These are phyloP conservation scores for Bretschneidera sinensis DNA, from an alignment of 345 rosid species.

Conservation along the genomic window DNA sequence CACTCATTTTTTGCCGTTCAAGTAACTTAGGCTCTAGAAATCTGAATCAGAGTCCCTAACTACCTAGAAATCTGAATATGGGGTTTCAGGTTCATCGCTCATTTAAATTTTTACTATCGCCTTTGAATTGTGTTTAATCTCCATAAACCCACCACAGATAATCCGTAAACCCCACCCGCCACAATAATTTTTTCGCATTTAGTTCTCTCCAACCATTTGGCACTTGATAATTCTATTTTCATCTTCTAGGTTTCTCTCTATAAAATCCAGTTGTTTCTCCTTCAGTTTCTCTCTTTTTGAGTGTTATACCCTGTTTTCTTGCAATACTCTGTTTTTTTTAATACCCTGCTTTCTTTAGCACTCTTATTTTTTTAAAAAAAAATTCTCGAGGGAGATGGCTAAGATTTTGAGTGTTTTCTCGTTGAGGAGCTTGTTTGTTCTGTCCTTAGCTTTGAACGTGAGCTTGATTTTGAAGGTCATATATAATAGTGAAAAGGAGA, in stretches of 20 bases:
- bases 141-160: too few species aligned
- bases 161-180: neutral
- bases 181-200: neutral
- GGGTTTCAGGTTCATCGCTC: too few species aligned
- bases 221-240: neutral
- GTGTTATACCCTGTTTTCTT: neutral
- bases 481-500: conserved; percentile 15
- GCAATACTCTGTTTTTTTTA: neutral
- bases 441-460: conserved; percentile 66
- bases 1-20: too few species aligned
- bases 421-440: conserved; percentile 47
- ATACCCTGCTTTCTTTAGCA: too few species aligned
- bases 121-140: too few species aligned
- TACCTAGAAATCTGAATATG: too few species aligned
- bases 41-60: too few species aligned
- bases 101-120: too few species aligned
- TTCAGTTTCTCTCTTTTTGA: too few species aligned
- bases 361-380: too few species aligned
- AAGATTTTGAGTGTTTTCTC: conserved; percentile 34
- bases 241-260: neutral
- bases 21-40: too few species aligned
- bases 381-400: conserved; percentile 30
- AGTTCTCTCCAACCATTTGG: neutral
- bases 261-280: neutral
- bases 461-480: conserved; percentile 49